phyloP scores from a whole-genome alignment of 2,329 filamentous ascomycete species.

The Arthroderma sp. region DNA sequence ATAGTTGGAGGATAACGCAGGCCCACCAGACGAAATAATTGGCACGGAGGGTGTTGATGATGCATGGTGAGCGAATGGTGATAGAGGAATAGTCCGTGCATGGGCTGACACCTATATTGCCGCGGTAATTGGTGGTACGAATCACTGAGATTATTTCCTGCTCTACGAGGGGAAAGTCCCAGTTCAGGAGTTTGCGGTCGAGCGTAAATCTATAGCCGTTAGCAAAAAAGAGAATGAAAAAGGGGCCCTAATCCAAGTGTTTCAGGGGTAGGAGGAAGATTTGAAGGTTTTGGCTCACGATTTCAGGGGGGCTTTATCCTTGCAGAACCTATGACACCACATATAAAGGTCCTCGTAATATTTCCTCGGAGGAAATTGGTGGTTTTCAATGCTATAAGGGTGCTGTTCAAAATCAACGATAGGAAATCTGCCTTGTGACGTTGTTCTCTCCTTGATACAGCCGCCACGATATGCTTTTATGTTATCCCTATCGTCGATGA shows the following conservation, averaged over 20 bases:
- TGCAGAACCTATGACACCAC: slow-evolving; percentile 27
- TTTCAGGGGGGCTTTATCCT: slow-evolving; percentile 22
- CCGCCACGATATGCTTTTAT: slow-evolving; percentile 17
- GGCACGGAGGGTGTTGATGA: slow-evolving; percentile 24
- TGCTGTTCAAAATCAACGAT: no score
- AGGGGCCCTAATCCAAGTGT: neutral
- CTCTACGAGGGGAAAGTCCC: slow-evolving; percentile 15
- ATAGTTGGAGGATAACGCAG: slow-evolving; percentile 25
- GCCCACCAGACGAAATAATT: slow-evolving; percentile 23
- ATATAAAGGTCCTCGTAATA: slow-evolving; percentile 7
- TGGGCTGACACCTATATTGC: slow-evolving; percentile 16
- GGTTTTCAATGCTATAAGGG: no score
- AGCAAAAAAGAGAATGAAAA: slow-evolving; percentile 8
- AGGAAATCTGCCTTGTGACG: no score
- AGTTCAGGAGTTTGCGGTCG: slow-evolving; percentile 14
- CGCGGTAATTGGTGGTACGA: slow-evolving; percentile 25
- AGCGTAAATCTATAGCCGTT: slow-evolving; percentile 21
- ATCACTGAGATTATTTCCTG: slow-evolving; percentile 23
- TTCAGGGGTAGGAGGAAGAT: neutral
- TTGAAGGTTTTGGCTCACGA: slow-evolving; percentile 17
- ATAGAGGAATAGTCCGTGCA: slow-evolving; percentile 17
- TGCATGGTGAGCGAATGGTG: slow-evolving; percentile 27
- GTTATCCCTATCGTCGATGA: slow-evolving; percentile 15
- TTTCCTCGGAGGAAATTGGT: no score
- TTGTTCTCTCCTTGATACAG: slow-evolving; percentile 8